A percentile compares a stretch with the other conserved stretches of the same genome.
phyloP scores from a whole-genome alignment of 2,329 filamentous ascomycete genomes.

The Colletotrichum sp. region DNA sequence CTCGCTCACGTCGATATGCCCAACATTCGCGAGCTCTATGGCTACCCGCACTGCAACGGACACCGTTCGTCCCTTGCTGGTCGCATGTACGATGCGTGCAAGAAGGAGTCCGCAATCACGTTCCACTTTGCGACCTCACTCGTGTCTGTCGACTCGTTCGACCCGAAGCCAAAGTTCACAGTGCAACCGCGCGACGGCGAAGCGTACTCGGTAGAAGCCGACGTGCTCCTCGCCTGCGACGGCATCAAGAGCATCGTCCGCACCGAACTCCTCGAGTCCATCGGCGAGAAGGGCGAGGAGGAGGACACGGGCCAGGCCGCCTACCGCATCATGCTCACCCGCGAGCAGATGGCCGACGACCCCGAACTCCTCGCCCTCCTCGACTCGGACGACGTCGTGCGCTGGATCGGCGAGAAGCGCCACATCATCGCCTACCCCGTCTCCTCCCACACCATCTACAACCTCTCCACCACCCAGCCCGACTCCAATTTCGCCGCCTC shows the following conservation, averaged over 20 bases:
- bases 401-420: constrained; percentile 77
- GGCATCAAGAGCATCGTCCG: constrained; percentile 60
- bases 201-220: constrained; percentile 57
- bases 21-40: constrained; percentile 71
- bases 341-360: constrained; percentile 70
- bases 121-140: constrained; percentile 71
- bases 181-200: constrained; percentile 62
- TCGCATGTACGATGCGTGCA: constrained; percentile 73
- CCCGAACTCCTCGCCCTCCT: constrained; percentile 72
- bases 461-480: constrained; percentile 67
- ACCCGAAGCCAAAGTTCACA: constrained; percentile 64
- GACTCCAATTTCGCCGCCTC: constrained; percentile 65
- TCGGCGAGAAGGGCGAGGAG: constrained; percentile 58
- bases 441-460: constrained; percentile 68
- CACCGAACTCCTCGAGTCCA: constrained; percentile 57
- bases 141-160: constrained; percentile 62
- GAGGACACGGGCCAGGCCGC: constrained; percentile 77
- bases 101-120: constrained; percentile 63
- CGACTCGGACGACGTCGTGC: constrained; percentile 69
- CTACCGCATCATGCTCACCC: constrained; percentile 78
- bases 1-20: constrained; percentile 73
- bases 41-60: constrained; percentile 80
- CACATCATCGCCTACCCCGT: constrained; percentile 84
- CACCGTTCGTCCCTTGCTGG: constrained; percentile 76
- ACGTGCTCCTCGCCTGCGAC: constrained; percentile 59